Conservation (phyloP, 2,329 filamentous ascomycete genomes). For the Nemania sp. region DNA sequence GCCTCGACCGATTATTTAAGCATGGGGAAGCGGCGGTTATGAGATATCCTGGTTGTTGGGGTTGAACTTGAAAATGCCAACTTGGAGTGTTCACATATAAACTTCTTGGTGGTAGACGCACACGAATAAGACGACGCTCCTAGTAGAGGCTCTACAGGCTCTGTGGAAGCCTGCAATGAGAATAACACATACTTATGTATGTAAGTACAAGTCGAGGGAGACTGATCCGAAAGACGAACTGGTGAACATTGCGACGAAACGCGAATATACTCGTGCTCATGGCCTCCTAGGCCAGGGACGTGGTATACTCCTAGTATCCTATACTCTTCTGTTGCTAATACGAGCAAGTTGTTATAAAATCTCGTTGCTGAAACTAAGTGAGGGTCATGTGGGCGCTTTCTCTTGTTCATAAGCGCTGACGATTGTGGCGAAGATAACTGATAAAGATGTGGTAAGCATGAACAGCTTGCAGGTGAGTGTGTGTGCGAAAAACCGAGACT, state of each 20-base stretch:
- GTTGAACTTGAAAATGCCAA: not conserved
- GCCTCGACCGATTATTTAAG: not conserved
- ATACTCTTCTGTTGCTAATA: not conserved
- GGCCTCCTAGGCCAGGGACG: not conserved
- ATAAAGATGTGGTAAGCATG: not conserved
- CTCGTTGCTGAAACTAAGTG: not conserved
- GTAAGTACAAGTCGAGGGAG: not conserved
- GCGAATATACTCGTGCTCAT: not conserved
- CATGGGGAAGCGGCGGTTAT: not conserved
- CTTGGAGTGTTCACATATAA: not conserved
- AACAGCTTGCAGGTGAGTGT: not conserved
- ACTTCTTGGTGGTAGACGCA: not conserved
- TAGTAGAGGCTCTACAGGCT: not conserved
- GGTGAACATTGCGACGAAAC: not conserved
- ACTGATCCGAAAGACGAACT: not conserved
- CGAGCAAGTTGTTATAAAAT: slow-evolving; percentile 7
- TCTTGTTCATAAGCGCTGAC: not conserved
- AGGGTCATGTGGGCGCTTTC: not conserved
- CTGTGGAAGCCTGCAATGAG: not conserved
- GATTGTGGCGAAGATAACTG: not conserved
- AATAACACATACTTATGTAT: not conserved
- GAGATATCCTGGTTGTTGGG: not conserved
- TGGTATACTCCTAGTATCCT: too few relatives aligned
- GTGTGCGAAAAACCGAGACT: not conserved
- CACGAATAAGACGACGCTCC: not conserved